Base-by-base conservation (phyloP, 179 eudicot species). In the Spinacia oleracea region DNA sequence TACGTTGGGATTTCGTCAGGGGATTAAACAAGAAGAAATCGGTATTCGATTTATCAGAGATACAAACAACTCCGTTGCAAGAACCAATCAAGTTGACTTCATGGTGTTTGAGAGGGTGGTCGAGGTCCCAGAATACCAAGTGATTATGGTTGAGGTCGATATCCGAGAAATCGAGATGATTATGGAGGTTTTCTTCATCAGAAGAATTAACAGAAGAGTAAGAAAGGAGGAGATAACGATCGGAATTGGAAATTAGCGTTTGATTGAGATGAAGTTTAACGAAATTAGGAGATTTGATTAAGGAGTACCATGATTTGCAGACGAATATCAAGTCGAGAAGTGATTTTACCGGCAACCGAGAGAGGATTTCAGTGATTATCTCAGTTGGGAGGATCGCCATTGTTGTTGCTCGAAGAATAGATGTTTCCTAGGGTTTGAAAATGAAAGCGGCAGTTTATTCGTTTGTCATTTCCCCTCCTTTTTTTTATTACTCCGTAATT, bases 161-260 rank as follows among this genome's bases (percentile, higher is more conserved):
- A 20, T 69, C 62, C 7, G 78, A 58, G 35, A 1, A 38, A 5
- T 14, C 25, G 59, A 40, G 31, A 21, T 58, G 12, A 8, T 10
- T n/a, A 58, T 58, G 55, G 68, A 38, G 66, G 21, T 48, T 48
- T 15, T n/a, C n/a, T n/a, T n/a, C n/a, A 3, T 48, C 53, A 18
- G 53, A 14, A 48, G 53, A 9, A 48, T 48, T 16, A 48, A 2
- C 20, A 48, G 2, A 48, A 0, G 20, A 14, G 53, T 15, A 38
- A 43, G 55, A 14, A 10, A 79, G 60, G 72, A 79, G 9, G 18
- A 78, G 15, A 53, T 78, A 35, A 16, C 72, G 77, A 69, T 48
- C n/a, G 46, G 68, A 32, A 51, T 62, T 23, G 34, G 50, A 46
- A 43, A n/a, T 72, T 63, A 43, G 75, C 48, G 80, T 16, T 69